phyloP scores from a whole-genome alignment of 257 asterid genomes.

The Marsdenia floribunda region DNA sequence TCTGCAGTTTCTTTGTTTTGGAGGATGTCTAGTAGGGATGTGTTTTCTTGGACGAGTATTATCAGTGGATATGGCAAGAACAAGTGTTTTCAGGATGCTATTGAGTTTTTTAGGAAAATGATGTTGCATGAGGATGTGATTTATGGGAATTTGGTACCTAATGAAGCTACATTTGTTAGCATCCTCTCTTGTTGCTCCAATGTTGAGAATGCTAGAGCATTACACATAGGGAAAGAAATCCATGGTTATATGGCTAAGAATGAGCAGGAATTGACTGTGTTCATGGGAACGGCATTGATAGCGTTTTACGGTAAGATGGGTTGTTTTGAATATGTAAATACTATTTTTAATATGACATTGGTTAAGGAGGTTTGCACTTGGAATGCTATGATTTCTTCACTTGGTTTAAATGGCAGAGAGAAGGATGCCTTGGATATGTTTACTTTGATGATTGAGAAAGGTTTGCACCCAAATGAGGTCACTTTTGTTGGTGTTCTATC shows the following conservation, averaged over 20 bases:
- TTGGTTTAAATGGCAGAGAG: constrained; percentile 72
- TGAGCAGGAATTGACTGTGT: constrained; percentile 49
- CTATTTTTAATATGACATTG: constrained; percentile 42
- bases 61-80: constrained; percentile 54
- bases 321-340: constrained; percentile 38
- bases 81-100: constrained; percentile 47
- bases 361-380: constrained; percentile 64
- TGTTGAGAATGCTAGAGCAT: constrained; percentile 35
- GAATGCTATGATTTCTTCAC: constrained; percentile 81
- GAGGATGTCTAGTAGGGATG: constrained; percentile 53
- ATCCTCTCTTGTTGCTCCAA: constrained; percentile 62
- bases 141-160: constrained; percentile 50
- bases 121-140: constrained; percentile 42
- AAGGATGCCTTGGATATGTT: constrained; percentile 61
- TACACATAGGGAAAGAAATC: constrained; percentile 69
- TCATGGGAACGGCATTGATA: constrained; percentile 55
- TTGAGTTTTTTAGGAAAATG: constrained; percentile 49
- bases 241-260: constrained; percentile 66
- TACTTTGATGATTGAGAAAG: constrained; percentile 37
- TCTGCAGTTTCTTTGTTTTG: constrained; percentile 46
- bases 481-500: constrained; percentile 67
- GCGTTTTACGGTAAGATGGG: constrained; percentile 80
- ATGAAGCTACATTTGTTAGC: constrained; percentile 79
- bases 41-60: constrained; percentile 81
- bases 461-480: constrained; percentile 48